Base-by-base conservation (phyloP, 257 asterid genomes). In the Salvia splendens region DNA sequence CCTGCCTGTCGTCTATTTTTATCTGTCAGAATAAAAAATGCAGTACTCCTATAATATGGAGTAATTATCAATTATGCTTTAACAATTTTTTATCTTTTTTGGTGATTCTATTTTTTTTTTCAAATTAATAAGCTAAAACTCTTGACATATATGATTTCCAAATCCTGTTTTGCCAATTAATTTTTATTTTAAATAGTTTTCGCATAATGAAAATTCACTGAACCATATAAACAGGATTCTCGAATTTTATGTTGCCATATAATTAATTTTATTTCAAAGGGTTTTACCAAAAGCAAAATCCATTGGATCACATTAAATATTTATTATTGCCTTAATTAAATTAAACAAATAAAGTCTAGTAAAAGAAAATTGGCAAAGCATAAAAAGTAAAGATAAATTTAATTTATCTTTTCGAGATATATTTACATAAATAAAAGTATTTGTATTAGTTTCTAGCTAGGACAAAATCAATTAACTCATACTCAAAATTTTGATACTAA, bases 391-490 rank as follows among this genome's bases (percentile, higher is more conserved):
- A 24, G 30, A 24, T 24, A 24, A 45, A 20, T 54, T 72, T 33
- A 33, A 33, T 33, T 62, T 24, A 40, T 46, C 53, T 8, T 20
- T 61, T 28, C 3, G 40, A 12, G 12, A 61, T 16, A 56, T 64
- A 55, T 72, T 35, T 72, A 64, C 61, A 72, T 8, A 2, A 24
- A 2, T 24, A 24, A 24, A 24, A 36, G 36, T 35, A n/a, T 54
- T 6, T 17, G 5, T 61, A 41, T 24, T 61, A 4, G 33, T 20
- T 42, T 42, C 45, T 51, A 58, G 24, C 30, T 24, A 24, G 3
- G 30, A 24, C 30, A 24, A 55, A n/a, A 48, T 33, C 2, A 51
- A 47, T 9, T 24, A 24, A 24, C 3, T 24, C 30, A 24, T 14
- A 42, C 20, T 50, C 72, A 48, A 66, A 58, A 41, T 46, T 52